A percentile compares a stretch with the other conserved stretches of the same genome.
phyloP scores from a whole-genome alignment of 257 asterid species.

The Linaria vulgaris region DNA sequence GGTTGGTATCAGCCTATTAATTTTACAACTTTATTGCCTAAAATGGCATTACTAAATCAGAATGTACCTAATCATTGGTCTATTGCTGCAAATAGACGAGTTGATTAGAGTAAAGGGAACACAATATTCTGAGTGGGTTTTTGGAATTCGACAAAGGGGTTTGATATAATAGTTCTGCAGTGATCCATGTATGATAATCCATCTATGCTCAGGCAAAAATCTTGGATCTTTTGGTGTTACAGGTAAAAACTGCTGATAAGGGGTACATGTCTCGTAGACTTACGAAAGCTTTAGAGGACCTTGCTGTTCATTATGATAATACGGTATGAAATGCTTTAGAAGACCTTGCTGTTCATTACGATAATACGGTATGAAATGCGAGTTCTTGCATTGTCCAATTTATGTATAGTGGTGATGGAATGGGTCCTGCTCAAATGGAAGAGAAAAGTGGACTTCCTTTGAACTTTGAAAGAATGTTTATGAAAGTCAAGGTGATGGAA shows the following conservation, averaged over 20 bases:
- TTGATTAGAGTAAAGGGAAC: slow-evolving; percentile 5
- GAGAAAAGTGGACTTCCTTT: slow-evolving; percentile 81
- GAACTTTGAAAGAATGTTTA: slow-evolving; percentile 78
- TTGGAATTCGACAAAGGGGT: slow-evolving; percentile 11
- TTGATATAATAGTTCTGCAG: not conserved
- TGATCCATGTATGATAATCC: not conserved
- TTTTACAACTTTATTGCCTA: slow-evolving; percentile 2
- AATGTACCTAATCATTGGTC: slow-evolving; percentile 1
- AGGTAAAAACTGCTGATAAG: slow-evolving; percentile 99
- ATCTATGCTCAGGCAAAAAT: not conserved
- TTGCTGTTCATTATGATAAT: slow-evolving; percentile 72
- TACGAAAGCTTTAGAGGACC: slow-evolving; percentile 90
- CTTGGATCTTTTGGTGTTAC: slow-evolving; percentile 26
- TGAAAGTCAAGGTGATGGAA: slow-evolving; percentile 78
- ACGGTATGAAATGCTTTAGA: slow-evolving; percentile 92
- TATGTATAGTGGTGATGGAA: slow-evolving; percentile 86
- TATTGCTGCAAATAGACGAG: not conserved
- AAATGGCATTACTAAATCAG: not conserved
- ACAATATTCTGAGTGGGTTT: not conserved
- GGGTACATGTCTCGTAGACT: slow-evolving; percentile 99
- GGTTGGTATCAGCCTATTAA: not conserved
- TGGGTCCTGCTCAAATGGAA: slow-evolving; percentile 99
- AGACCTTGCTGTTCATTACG: slow-evolving; percentile 76
- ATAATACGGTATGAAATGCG: slow-evolving; percentile 86
- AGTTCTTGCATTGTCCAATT: slow-evolving; percentile 83